Percentiles rank a stretch among this genome's conserved stretches.
phyloP scores from a whole-genome alignment of 2,329 filamentous ascomycete genomes.

The Pyrenochaeta sp. region DNA sequence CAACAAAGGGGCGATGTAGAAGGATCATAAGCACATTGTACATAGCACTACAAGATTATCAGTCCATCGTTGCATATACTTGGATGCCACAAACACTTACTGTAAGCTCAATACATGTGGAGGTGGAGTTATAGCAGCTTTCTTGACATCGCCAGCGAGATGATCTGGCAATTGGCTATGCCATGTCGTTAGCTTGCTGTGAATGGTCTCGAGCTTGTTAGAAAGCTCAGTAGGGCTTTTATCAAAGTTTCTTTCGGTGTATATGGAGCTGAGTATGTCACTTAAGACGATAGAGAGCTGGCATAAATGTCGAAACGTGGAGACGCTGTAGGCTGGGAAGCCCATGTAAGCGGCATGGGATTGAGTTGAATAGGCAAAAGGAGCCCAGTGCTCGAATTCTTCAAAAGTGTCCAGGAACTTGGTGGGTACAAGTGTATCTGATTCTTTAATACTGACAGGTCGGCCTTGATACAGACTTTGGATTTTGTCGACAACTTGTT shows the following conservation, averaged over 20 bases:
- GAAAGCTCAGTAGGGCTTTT: conserved; percentile 47
- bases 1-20: conserved; percentile 62
- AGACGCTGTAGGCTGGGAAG: conserved; percentile 52
- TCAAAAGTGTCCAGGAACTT: conserved; percentile 60
- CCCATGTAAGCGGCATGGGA: conserved; percentile 40
- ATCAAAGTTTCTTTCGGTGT: conserved; percentile 50
- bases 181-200: conserved; percentile 55
- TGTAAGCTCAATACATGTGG: conserved; percentile 43
- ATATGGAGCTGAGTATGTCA: conserved; percentile 48
- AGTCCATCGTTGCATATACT: conserved; percentile 1
- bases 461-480: conserved; percentile 64
- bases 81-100: conserved; percentile 14
- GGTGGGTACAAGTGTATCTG: conserved; percentile 56
- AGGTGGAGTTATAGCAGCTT: conserved; percentile 38
- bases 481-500: conserved; percentile 56
- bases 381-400: conserved; percentile 61
- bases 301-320: conserved; percentile 53
- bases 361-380: conserved; percentile 48
- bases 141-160: conserved; percentile 49
- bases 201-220: conserved; percentile 47
- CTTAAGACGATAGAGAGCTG: conserved; percentile 56
- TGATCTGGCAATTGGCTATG: conserved; percentile 51
- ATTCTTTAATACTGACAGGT: conserved; percentile 57
- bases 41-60: conserved; percentile 43
- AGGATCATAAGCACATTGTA: conserved; percentile 62